Evolutionary conservation across 169 alveolate species (phyloP).

Genomic region (Theileria equi): DNA sequence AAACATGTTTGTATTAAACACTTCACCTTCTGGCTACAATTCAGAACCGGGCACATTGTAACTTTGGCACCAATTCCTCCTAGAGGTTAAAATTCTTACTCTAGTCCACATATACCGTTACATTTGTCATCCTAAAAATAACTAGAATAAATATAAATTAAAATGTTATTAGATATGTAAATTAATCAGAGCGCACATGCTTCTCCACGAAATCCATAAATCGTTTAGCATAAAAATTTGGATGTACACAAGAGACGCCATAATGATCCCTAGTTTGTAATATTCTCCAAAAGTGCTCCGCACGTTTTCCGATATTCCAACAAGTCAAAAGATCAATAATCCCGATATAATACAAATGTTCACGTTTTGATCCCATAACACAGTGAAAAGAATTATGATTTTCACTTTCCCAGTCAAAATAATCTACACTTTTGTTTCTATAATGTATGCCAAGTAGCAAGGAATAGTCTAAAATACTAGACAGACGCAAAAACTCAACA

Average conservation of each 20-base stretch:
- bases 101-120: too few relatives aligned
- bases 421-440: conserved; percentile 50
- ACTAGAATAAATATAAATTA: neutral
- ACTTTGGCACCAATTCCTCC: too few relatives aligned
- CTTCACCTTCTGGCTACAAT: too few relatives aligned
- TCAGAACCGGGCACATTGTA: too few relatives aligned
- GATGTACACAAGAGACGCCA: conserved; percentile 58
- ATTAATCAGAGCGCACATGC: neutral
- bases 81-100: too few relatives aligned
- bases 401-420: conserved; percentile 60
- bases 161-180: neutral
- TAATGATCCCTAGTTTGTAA: conserved; percentile 42
- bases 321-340: conserved; percentile 69
- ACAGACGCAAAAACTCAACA: conserved; percentile 75
- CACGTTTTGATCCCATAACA: conserved; percentile 43
- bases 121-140: neutral
- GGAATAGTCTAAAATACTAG: conserved; percentile 87
- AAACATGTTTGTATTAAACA: neutral
- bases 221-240: conserved; percentile 31
- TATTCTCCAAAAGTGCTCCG: conserved; percentile 41
- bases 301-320: conserved; percentile 62
- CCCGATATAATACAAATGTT: conserved; percentile 66
- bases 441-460: conserved; percentile 88
- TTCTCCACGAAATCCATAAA: conserved; percentile 23
- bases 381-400: conserved; percentile 27